phyloP scores from a whole-genome alignment of 2,329 filamentous ascomycete species.

The Paecilomyces fulvus region DNA sequence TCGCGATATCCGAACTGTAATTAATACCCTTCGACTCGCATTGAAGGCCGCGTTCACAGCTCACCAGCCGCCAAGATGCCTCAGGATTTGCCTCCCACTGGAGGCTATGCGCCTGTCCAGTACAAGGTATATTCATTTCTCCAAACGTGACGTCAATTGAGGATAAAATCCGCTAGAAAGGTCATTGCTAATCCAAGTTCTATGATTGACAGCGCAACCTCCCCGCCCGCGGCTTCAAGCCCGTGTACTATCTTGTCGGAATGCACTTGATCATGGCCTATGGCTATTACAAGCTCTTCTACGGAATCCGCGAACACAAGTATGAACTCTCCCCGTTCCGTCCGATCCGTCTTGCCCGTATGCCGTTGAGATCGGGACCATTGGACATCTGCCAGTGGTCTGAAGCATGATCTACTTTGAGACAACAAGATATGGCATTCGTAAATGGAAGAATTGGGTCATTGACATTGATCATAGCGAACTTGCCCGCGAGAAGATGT shows the following conservation, averaged over 20 bases:
- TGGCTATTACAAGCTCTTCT: conserved; percentile 79
- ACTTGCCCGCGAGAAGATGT: conserved; percentile 94
- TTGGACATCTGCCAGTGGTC: conserved; percentile 1
- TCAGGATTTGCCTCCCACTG: conserved; percentile 93
- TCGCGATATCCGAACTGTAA: conserved; percentile 4
- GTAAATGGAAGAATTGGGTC: background rate
- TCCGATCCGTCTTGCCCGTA: background rate
- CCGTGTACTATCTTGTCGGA: conserved; percentile 66
- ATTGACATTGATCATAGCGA: conserved; percentile 52
- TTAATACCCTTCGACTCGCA: conserved; percentile 12
- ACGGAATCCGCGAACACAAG: conserved; percentile 86
- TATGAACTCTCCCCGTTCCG: conserved; percentile 35
- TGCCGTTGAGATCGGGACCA: background rate
- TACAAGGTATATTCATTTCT: conserved; percentile 64
- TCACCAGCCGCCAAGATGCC: conserved; percentile 55
- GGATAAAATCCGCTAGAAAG: background rate
- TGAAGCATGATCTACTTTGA: background rate
- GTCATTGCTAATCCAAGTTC: conserved; percentile 3
- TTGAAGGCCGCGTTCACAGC: conserved; percentile 11
- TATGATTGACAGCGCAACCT: conserved; percentile 64
- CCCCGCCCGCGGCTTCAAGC: conserved; percentile 81
- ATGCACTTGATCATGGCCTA: conserved; percentile 74
- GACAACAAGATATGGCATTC: background rate
- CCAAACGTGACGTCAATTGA: conserved; percentile 1
- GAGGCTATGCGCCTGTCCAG: conserved; percentile 93